These are phyloP conservation scores for Sporisorium graminicola DNA, from an alignment of 1,284 basidiomycete genomes.

Conservation along the genomic window DNA sequence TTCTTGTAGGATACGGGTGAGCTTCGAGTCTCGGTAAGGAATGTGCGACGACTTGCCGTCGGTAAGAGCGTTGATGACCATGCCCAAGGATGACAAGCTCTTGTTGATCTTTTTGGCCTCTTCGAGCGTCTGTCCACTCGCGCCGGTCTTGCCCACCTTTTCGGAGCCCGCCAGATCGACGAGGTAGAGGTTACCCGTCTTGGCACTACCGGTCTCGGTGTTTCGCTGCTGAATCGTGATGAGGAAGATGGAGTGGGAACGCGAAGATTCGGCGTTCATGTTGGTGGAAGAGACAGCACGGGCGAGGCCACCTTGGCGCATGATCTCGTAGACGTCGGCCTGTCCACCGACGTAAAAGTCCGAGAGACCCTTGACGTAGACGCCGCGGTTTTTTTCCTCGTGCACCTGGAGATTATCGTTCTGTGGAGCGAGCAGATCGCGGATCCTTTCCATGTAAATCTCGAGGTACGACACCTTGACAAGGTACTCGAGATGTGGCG, in stretches of 20 bases:
- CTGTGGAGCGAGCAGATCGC: slow-evolving; percentile 94
- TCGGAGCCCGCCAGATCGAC: slow-evolving; percentile 99
- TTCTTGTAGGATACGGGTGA: slow-evolving; percentile 99
- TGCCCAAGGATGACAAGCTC: slow-evolving; percentile 94
- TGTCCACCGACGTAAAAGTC: slow-evolving; percentile 91
- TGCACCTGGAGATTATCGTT: slow-evolving; percentile 99
- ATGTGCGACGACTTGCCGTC: slow-evolving; percentile 94
- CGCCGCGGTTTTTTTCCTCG: slow-evolving; percentile 96
- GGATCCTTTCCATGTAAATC: slow-evolving; percentile 96
- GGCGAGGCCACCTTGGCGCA: slow-evolving; percentile 92
- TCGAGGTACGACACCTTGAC: slow-evolving; percentile 99
- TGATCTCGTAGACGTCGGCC: slow-evolving; percentile 95
- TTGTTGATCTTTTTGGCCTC: slow-evolving; percentile 99
- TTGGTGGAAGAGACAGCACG: slow-evolving; percentile 96
- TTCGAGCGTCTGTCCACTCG: slow-evolving; percentile 97
- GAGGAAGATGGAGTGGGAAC: slow-evolving; percentile 98
- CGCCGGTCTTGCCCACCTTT: slow-evolving; percentile 99
- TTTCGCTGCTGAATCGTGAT: slow-evolving; percentile 97
- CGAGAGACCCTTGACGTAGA: slow-evolving; percentile 97
- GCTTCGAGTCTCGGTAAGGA: slow-evolving; percentile 98
- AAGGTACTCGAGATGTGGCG: slow-evolving; percentile 94
- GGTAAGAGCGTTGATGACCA: slow-evolving; percentile 99
- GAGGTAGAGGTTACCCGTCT: slow-evolving; percentile 96
- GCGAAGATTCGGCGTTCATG: slow-evolving; percentile 99
- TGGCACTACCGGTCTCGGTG: slow-evolving; percentile 92